Percentiles rank a stretch among this genome's conserved stretches.
phyloP scores from a whole-genome alignment of 176 grass and related monocot genomes.

The Coix lacrymajobi region DNA sequence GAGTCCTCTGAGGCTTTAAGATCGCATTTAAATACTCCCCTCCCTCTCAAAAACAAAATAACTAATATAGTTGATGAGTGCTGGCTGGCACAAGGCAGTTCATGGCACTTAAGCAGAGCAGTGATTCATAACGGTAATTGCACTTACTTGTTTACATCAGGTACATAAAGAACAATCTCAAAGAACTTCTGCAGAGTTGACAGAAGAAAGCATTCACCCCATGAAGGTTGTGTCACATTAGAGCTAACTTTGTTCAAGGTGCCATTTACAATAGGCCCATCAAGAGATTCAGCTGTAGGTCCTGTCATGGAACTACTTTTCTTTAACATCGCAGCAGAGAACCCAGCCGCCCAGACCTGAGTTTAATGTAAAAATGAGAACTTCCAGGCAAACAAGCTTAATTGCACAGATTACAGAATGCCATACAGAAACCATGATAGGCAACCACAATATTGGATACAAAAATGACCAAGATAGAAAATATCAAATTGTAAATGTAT shows the following conservation, averaged over 20 bases:
- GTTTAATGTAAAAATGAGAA: conserved; percentile 35
- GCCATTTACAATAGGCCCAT: conserved; percentile 39
- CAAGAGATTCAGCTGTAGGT: conserved; percentile 34
- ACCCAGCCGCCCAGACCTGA: conserved; percentile 98
- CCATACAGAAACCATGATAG: not conserved
- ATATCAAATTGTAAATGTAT: not conserved
- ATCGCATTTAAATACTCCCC: not conserved
- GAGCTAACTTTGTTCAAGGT: conserved; percentile 35
- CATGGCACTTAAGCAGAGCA: conserved; percentile 8
- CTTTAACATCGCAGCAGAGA: conserved; percentile 83
- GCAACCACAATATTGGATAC: not conserved
- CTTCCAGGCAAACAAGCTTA: conserved; percentile 2
- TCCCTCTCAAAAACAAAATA: not conserved
- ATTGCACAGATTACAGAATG: conserved; percentile 4
- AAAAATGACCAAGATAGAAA: not conserved
- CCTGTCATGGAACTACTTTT: conserved; percentile 52
- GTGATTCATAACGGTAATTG: not conserved
- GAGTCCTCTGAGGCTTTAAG: not conserved
- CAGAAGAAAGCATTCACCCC: conserved; percentile 67
- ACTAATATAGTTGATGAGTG: not conserved
- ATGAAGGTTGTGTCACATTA: conserved; percentile 33
- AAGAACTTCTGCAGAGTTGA: conserved; percentile 71
- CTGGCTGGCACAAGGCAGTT: not conserved
- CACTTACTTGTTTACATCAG: conserved; percentile 77
- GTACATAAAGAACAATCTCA: conserved; percentile 52